Conservation (phyloP, 2,329 filamentous ascomycete genomes). For the Aspergillus sp. region DNA sequence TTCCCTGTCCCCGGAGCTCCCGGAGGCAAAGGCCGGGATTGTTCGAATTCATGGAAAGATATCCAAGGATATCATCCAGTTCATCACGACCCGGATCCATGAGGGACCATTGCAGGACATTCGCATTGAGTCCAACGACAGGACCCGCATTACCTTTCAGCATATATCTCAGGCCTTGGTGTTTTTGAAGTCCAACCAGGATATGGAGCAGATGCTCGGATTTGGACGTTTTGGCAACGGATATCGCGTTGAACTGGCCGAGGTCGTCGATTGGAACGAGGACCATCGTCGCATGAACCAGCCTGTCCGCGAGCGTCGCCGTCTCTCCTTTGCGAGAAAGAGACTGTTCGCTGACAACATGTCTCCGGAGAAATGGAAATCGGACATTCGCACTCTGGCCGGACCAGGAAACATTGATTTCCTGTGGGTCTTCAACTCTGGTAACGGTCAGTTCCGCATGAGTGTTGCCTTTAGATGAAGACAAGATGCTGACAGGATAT, state of each 20-base stretch:
- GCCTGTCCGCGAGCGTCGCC: constrained; percentile 33
- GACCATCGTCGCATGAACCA: constrained; percentile 31
- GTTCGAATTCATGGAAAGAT: constrained; percentile 21
- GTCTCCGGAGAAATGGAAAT: constrained; percentile 29
- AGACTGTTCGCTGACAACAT: constrained; percentile 31
- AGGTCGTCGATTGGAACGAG: constrained; percentile 29
- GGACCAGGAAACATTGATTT: constrained; percentile 35
- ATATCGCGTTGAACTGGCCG: constrained; percentile 23
- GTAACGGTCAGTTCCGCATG: constrained; percentile 32
- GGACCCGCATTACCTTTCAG: constrained; percentile 34
- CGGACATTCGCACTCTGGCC: constrained; percentile 28
- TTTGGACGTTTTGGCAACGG: constrained; percentile 29
- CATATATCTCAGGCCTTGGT: constrained; percentile 29
- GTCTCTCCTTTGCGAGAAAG: constrained; percentile 37
- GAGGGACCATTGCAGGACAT: constrained; percentile 38
- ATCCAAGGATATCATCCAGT: constrained; percentile 19
- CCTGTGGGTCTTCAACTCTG: constrained; percentile 39
- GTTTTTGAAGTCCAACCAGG: constrained; percentile 28
- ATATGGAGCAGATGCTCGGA: constrained; percentile 21
- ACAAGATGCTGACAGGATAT: constrained; percentile 8
- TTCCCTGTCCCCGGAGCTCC: constrained; percentile 6
- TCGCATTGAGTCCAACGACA: constrained; percentile 24
- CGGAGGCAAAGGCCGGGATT: constrained; percentile 24
- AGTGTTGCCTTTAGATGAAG: not conserved
- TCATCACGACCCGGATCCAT: constrained; percentile 31